A percentile compares a stretch with the other conserved stretches of the same genome.
Conservation (phyloP, 352 stramenopile genomes). For the Phytophthora hybrid region DNA sequence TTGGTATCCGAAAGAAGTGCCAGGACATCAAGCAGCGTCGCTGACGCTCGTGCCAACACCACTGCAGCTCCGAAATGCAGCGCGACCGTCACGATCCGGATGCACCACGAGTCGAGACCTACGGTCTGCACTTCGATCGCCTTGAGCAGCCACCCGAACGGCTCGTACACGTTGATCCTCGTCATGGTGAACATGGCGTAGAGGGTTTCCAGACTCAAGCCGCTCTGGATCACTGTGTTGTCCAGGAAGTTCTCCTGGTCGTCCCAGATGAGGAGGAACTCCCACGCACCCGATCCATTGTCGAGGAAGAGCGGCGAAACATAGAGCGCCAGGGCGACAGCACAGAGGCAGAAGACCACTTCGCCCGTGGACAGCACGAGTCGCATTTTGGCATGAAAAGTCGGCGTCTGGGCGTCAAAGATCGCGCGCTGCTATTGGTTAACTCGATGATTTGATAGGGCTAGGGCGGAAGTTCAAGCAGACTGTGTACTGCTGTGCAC, state of each 20-base stretch:
- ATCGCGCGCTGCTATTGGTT: conserved; percentile 28
- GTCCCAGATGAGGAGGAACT: conserved; percentile 65
- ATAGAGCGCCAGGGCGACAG: conserved; percentile 17
- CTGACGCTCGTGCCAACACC: conserved; percentile 40
- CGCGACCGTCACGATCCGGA: conserved; percentile 51
- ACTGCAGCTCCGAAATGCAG: conserved; percentile 48
- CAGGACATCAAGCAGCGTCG: conserved; percentile 37
- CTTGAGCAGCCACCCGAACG: conserved; percentile 74
- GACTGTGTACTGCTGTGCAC: no score
- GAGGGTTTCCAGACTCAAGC: conserved; percentile 45
- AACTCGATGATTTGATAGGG: conserved; percentile 29
- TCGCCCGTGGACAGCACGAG: conserved; percentile 30
- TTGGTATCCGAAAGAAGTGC: conserved; percentile 25
- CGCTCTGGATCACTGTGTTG: conserved; percentile 54
- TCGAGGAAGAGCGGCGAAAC: conserved; percentile 24
- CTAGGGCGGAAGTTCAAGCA: conserved; percentile 13
- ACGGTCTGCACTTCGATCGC: conserved; percentile 44
- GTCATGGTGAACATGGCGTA: conserved; percentile 56
- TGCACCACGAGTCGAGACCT: conserved; percentile 48
- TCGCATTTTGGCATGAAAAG: conserved; percentile 27
- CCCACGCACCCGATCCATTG: conserved; percentile 38
- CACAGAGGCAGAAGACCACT: conserved; percentile 27
- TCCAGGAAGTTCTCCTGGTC: conserved; percentile 68
- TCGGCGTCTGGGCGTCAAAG: conserved; percentile 17
- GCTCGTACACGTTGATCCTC: conserved; percentile 77